Percentiles rank a stretch among this genome's conserved stretches.
Conservation (phyloP, 2,329 filamentous ascomycete species). For the Pseudogymnoascus pannorum region DNA sequence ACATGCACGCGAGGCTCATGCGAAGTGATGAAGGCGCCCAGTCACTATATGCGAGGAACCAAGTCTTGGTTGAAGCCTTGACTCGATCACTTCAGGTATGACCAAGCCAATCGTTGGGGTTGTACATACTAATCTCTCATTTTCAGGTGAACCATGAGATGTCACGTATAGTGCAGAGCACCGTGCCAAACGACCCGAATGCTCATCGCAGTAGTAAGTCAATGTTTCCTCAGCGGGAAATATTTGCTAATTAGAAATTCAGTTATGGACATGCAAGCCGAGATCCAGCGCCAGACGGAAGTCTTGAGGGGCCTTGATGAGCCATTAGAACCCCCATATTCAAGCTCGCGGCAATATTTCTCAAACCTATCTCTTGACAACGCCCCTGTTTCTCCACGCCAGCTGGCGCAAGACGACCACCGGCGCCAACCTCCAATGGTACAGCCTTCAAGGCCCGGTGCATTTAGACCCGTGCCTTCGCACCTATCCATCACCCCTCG, state of each 20-base stretch:
- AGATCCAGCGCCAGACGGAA: slow-evolving; percentile 56
- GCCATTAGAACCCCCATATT: slow-evolving; percentile 59
- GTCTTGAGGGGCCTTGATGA: slow-evolving; percentile 51
- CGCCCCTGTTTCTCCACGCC: slow-evolving; percentile 77
- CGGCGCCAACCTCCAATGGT: slow-evolving; percentile 62
- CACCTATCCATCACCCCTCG: slow-evolving; percentile 69
- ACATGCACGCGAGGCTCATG: slow-evolving; percentile 66
- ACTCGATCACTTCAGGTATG: slow-evolving; percentile 61
- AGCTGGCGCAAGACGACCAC: slow-evolving; percentile 77
- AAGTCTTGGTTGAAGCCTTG: slow-evolving; percentile 74
- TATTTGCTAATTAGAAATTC: slow-evolving; percentile 23
- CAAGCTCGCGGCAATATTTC: slow-evolving; percentile 60
- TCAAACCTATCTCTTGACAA: slow-evolving; percentile 56
- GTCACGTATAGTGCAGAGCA: slow-evolving; percentile 62
- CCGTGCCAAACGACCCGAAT: slow-evolving; percentile 69
- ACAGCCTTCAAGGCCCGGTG: slow-evolving; percentile 50
- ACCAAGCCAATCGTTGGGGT: slow-evolving; percentile 11
- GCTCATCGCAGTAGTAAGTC: slow-evolving; percentile 74
- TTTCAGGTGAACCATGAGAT: slow-evolving; percentile 76
- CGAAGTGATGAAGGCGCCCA: slow-evolving; percentile 79
- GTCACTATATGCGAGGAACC: slow-evolving; percentile 72
- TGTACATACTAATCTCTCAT: slow-evolving; percentile 21
- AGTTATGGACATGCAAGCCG: slow-evolving; percentile 51
- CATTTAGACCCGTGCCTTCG: slow-evolving; percentile 74
- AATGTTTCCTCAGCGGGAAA: slow-evolving; percentile 16